Conservation (phyloP, 176 grass and related monocot species). For the Oryza glaberrima region DNA sequence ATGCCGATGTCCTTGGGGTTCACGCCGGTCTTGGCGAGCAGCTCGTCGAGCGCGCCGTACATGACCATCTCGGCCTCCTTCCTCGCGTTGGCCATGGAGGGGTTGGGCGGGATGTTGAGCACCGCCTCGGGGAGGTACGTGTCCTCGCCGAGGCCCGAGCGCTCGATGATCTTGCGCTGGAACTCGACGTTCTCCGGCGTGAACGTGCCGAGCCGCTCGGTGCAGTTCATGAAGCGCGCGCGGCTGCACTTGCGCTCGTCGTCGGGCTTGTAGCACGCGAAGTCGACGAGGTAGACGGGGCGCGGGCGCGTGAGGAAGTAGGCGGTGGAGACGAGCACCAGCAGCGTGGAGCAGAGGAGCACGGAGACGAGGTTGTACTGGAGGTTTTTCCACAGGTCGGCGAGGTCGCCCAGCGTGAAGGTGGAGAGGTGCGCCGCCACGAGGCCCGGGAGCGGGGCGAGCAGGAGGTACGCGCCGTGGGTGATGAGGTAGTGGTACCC, state of each 20-base stretch:
- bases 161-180: conserved; percentile 65
- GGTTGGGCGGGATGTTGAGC: conserved; percentile 58
- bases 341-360: conserved; percentile 35
- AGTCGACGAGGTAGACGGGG: conserved; percentile 71
- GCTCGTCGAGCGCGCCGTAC: conserved; percentile 63
- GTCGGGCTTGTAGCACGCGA: conserved; percentile 69
- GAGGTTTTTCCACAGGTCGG: conserved; percentile 42
- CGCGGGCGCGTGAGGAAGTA: conserved; percentile 60
- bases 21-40: conserved; percentile 50
- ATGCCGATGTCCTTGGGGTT: conserved; percentile 52
- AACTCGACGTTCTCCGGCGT: conserved; percentile 62
- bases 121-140: conserved; percentile 60
- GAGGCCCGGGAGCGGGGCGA: conserved; percentile 27
- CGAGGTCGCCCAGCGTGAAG: conserved; percentile 47
- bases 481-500: conserved; percentile 73
- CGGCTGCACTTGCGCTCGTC: conserved; percentile 50
- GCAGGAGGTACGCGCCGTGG: conserved; percentile 61
- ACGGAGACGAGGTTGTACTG: conserved; percentile 49
- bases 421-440: conserved; percentile 61
- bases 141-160: conserved; percentile 61
- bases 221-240: conserved; percentile 59
- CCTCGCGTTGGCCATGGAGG: conserved; percentile 47
- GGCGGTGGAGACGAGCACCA: conserved; percentile 47
- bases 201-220: conserved; percentile 47
- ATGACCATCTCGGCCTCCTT: conserved; percentile 57